phyloP scores from a whole-genome alignment of 2,329 filamentous ascomycete genomes.

The Xenoacremonium recifei region DNA sequence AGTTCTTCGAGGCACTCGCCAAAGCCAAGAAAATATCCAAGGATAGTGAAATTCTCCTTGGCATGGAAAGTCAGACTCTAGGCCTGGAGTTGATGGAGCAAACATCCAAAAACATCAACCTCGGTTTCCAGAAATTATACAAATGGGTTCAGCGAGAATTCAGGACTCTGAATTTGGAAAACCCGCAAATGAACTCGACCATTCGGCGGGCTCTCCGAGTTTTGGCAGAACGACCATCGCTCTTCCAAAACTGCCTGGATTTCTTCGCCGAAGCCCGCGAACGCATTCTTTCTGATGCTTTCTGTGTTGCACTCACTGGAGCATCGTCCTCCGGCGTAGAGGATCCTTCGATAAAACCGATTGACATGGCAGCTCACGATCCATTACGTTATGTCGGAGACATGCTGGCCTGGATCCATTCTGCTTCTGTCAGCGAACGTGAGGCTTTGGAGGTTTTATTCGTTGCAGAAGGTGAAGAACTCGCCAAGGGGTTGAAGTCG shows the following conservation, averaged over 20 bases:
- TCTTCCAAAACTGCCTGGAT: conserved; percentile 93
- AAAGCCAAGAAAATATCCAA: conserved; percentile 84
- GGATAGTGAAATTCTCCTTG: conserved; percentile 86
- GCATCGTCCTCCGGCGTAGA: conserved; percentile 55
- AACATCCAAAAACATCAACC: conserved; percentile 80
- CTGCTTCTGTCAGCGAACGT: conserved; percentile 87
- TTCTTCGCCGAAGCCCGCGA: conserved; percentile 91
- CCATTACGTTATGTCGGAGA: conserved; percentile 89
- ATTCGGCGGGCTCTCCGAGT: conserved; percentile 83
- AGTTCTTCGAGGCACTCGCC: conserved; percentile 74
- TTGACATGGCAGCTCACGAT: conserved; percentile 91
- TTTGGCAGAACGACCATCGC: conserved; percentile 80
- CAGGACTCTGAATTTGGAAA: conserved; percentile 88
- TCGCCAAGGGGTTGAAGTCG: conserved; percentile 76
- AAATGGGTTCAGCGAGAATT: conserved; percentile 94
- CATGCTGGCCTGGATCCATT: conserved; percentile 97
- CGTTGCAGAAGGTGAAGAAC: conserved; percentile 84
- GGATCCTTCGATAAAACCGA: conserved; percentile 73
- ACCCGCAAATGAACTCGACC: conserved; percentile 83
- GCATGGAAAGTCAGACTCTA: conserved; percentile 83
- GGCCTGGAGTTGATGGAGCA: conserved; percentile 91
- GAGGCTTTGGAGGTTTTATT: conserved; percentile 92
- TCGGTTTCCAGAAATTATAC: conserved; percentile 93
- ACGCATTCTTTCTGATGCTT: conserved; percentile 81
- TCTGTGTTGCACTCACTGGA: conserved; percentile 85